A percentile compares a stretch with the other conserved stretches of the same genome.
phyloP scores from a whole-genome alignment of 2,329 filamentous ascomycete species.

The Ambrosiella xylebori region DNA sequence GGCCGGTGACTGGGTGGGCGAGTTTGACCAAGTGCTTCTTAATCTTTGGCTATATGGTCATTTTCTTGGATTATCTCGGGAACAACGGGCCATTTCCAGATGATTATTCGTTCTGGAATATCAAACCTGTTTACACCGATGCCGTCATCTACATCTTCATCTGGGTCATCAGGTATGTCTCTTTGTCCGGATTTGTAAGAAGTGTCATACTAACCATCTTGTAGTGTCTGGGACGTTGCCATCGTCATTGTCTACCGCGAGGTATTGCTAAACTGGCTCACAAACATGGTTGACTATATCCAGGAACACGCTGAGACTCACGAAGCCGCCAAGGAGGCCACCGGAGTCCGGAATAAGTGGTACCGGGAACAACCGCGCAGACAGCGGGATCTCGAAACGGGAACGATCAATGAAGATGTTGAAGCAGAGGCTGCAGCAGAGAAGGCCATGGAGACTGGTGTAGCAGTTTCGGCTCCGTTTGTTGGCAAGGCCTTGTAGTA shows the following conservation, averaged over 20 bases:
- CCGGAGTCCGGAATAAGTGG: neutral
- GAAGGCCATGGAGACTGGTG: neutral
- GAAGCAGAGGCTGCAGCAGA: neutral
- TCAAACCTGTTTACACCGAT: constrained; percentile 18
- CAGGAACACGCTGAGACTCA: neutral
- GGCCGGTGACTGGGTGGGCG: constrained; percentile 20
- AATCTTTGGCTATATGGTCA: constrained; percentile 20
- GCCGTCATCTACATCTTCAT: constrained; percentile 22
- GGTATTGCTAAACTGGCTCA: constrained; percentile 5
- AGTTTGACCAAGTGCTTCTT: constrained; percentile 19
- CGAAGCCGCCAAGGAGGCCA: neutral
- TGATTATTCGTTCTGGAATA: constrained; percentile 23
- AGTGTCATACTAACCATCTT: neutral
- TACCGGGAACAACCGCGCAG: neutral
- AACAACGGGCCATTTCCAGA: constrained; percentile 22
- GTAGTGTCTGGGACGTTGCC: constrained; percentile 13
- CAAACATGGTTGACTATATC: neutral
- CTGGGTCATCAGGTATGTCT: constrained; percentile 21
- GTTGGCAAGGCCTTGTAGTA: constrained; percentile 7
- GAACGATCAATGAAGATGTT: neutral
- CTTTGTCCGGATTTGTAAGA: neutral
- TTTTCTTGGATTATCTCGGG: constrained; percentile 22
- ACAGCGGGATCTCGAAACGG: neutral
- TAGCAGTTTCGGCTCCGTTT: neutral
- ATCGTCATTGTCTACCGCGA: constrained; percentile 12